Conservation (phyloP, 306 rosid genomes). For the Astragalus glycyphyllos region DNA sequence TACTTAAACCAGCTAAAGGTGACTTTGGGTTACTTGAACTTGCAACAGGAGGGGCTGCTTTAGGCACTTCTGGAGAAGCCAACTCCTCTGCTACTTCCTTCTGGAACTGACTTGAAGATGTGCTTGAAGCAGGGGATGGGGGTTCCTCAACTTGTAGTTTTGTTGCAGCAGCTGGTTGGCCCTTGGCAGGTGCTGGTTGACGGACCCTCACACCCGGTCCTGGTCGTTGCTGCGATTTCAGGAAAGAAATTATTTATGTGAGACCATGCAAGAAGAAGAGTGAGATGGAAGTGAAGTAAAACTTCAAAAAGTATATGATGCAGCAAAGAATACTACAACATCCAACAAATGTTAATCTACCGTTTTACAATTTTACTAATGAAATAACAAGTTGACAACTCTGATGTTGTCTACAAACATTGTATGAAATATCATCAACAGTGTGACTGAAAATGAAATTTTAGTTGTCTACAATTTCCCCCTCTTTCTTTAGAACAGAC, state of each 20-base stretch:
- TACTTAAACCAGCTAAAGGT: slow-evolving; percentile 36
- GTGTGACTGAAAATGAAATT: slow-evolving; percentile 20
- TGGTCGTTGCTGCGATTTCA: slow-evolving; percentile 59
- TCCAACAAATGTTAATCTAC: slow-evolving; percentile 18
- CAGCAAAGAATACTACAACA: slow-evolving; percentile 18
- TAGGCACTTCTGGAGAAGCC: slow-evolving; percentile 51
- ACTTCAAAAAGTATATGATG: slow-evolving; percentile 4
- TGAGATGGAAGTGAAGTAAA: slow-evolving; percentile 1
- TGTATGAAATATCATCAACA: slow-evolving; percentile 10
- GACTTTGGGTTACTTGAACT: slow-evolving; percentile 42
- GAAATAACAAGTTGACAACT: slow-evolving; percentile 1
- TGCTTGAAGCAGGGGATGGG: slow-evolving; percentile 69
- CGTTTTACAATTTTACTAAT: slow-evolving; percentile 2
- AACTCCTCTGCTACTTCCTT: slow-evolving; percentile 68
- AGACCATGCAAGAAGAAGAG: slow-evolving; percentile 9
- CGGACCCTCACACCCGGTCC: slow-evolving; percentile 60
- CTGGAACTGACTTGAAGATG: slow-evolving; percentile 66
- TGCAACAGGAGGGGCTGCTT: slow-evolving; percentile 46
- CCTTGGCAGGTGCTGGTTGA: slow-evolving; percentile 51
- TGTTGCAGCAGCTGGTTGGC: slow-evolving; percentile 45
- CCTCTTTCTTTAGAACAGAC: slow-evolving; percentile 5
- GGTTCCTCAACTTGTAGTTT: slow-evolving; percentile 59
- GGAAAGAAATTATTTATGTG: slow-evolving; percentile 5
- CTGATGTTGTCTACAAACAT: neutral
- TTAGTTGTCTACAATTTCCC: neutral